These are phyloP conservation scores for Syzygium malaccense DNA, from an alignment of 441 rosid species.

Conservation along the genomic window DNA sequence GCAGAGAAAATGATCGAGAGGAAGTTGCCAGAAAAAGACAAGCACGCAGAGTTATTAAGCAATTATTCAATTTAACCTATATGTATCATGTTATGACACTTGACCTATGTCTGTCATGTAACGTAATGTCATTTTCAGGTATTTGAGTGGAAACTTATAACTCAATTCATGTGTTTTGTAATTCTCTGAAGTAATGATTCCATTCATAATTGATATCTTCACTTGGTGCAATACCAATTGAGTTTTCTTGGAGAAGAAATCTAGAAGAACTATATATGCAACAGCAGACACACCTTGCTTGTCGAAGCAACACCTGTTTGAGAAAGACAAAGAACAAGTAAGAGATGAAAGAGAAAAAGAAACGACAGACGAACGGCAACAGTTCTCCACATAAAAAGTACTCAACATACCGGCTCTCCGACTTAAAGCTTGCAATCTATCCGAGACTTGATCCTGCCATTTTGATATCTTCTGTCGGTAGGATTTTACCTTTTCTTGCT, in stretches of 20 bases:
- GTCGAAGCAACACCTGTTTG: constrained; percentile 44
- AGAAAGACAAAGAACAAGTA: neutral
- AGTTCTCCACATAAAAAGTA: neutral
- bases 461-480: constrained; percentile 78
- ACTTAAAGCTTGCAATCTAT: constrained; percentile 57
- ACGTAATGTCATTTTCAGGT: neutral
- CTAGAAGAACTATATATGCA: neutral
- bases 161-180: neutral
- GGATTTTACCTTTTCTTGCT: constrained; percentile 70
- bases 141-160: neutral
- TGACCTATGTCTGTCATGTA: neutral
- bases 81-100: neutral
- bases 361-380: neutral
- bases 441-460: constrained; percentile 86
- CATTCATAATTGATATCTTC: neutral
- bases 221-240: neutral
- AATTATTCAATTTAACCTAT: neutral
- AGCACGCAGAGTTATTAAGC: neutral
- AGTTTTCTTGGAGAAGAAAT: neutral
- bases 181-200: neutral
- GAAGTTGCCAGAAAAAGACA: neutral
- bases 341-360: neutral
- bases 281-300: constrained; percentile 40
- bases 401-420: constrained; percentile 44
- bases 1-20: neutral